phyloP scores from a whole-genome alignment of 768 basidiomycete species.

The Tylopilus intermedius region DNA sequence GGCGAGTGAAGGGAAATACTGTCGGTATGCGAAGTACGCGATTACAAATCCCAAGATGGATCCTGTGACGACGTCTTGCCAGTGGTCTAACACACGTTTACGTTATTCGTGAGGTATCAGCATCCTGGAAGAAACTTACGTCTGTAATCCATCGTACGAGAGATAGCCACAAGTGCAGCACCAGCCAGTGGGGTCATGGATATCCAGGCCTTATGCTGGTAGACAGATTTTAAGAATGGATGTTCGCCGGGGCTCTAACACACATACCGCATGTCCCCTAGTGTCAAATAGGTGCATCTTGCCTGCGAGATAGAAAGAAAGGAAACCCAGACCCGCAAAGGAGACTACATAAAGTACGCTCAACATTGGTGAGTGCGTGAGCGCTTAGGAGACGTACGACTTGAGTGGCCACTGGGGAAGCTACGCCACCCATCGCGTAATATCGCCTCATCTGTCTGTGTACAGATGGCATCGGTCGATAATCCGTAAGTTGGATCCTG shows the following conservation, averaged over 20 bases:
- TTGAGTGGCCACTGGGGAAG: constrained; percentile 90
- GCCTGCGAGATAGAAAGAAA: constrained; percentile 84
- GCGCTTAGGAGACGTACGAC: constrained; percentile 45
- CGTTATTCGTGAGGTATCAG: constrained; percentile 6
- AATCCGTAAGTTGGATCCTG: constrained; percentile 69
- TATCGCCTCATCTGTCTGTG: constrained; percentile 52
- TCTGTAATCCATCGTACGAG: constrained; percentile 88
- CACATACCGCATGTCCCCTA: constrained; percentile 62
- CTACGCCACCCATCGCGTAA: constrained; percentile 85
- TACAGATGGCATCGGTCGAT: constrained; percentile 74
- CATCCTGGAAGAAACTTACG: constrained; percentile 39
- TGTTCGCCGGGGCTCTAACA: not conserved
- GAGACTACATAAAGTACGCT: constrained; percentile 51
- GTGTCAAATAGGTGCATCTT: constrained; percentile 89
- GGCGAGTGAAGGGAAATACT: constrained; percentile 75
- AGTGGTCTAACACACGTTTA: constrained; percentile 58
- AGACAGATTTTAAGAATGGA: constrained; percentile 1
- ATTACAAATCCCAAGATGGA: constrained; percentile 66
- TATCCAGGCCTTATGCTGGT: constrained; percentile 77
- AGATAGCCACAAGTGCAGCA: constrained; percentile 75
- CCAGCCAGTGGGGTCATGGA: constrained; percentile 70
- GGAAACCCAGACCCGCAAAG: constrained; percentile 88
- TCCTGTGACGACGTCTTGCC: constrained; percentile 86
- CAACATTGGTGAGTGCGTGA: not conserved
- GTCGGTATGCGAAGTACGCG: constrained; percentile 74